A percentile compares a stretch with the other conserved stretches of the same genome.
phyloP scores from a whole-genome alignment of 192 early-diverging fungal species.

The Spinellus fusiger region DNA sequence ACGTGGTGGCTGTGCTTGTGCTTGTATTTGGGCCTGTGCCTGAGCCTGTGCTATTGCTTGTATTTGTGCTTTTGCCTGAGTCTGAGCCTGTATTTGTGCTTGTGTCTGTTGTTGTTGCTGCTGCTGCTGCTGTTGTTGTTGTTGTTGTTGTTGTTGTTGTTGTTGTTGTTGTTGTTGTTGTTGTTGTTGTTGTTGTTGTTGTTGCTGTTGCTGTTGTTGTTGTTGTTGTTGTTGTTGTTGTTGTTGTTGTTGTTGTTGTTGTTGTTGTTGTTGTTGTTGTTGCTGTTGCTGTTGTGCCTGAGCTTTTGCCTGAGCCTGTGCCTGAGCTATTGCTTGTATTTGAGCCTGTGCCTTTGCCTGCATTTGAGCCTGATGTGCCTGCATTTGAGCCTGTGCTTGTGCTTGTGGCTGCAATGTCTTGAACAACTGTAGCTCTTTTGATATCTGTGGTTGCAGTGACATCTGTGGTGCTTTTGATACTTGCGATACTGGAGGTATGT shows the following conservation, averaged over 20 bases:
- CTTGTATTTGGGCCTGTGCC: not conserved
- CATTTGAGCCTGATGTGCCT: too few relatives aligned
- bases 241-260: not conserved
- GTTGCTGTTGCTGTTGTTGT: not conserved
- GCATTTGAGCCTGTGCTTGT: too few relatives aligned
- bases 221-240: not conserved
- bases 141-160: not conserved
- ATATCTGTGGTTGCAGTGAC: too few relatives aligned
- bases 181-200: not conserved
- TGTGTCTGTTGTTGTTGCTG: too few relatives aligned
- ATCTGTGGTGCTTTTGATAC: too few relatives aligned
- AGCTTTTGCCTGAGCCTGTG: not conserved
- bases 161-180: conserved; percentile 5
- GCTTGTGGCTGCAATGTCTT: too few relatives aligned
- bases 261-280: not conserved
- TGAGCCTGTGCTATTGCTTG: not conserved
- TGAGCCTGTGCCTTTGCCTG: not conserved
- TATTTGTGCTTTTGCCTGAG: not conserved
- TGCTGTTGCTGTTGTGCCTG: not conserved
- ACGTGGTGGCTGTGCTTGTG: not conserved
- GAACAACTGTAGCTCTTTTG: too few relatives aligned
- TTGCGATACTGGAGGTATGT: too few relatives aligned
- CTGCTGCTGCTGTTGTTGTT: too few relatives aligned
- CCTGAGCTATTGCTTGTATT: not conserved
- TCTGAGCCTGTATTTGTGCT: too few relatives aligned